Evolutionary conservation across 1,139 yeast species (phyloP), one percentile per base, ranked within the genome.

Genomic region (Saccharomyces hybrid): DNA sequence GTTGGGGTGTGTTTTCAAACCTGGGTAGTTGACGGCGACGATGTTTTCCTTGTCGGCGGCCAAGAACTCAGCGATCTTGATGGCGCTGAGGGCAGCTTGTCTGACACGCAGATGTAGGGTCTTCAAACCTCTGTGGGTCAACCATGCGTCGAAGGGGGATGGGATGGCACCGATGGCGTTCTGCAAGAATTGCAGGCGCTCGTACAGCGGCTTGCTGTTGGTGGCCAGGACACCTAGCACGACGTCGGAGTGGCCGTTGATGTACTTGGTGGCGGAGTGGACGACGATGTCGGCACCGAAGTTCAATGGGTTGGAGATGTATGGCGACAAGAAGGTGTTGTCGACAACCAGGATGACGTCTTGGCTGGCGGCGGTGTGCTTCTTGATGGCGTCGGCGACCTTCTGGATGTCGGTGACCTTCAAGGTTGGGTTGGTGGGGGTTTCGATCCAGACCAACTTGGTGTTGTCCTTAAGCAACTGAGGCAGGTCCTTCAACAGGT

Each of bases 311-410:
- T 88, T 88, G 59, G 91, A 88, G 67, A 88, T 75, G 73, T 93
- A 93, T 63, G 97, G 97, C 19, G 97, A 89, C 68, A 91, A 79
- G 80, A 91, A 90, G 38, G 98, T 91, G 77, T 93, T 88, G 77
- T 91, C 98, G 56, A 89, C 96, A 46, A 85, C 95, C 61, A 88
- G 78, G 55, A 78, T 70, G 58, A 88, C 76, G 58, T 81, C 79
- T 59, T 74, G 73, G 62, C 69, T 69, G 51, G 68, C 60, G 48
- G 71, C 57, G 48, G 71, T 56, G 44, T 38, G 44, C 44, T 38
- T 38, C 64, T 83, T 77, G 64, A 85, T 78, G 58, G 81, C 73
- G 48, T 73, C 65, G 51, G 85, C 79, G 41, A 87, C 87, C 60
- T 75, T 76, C 54, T 77, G 69, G 62, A 88, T 87, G 70, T 86